Base-by-base conservation (phyloP, 1,284 basidiomycete species). In the Puccinia hordei region DNA sequence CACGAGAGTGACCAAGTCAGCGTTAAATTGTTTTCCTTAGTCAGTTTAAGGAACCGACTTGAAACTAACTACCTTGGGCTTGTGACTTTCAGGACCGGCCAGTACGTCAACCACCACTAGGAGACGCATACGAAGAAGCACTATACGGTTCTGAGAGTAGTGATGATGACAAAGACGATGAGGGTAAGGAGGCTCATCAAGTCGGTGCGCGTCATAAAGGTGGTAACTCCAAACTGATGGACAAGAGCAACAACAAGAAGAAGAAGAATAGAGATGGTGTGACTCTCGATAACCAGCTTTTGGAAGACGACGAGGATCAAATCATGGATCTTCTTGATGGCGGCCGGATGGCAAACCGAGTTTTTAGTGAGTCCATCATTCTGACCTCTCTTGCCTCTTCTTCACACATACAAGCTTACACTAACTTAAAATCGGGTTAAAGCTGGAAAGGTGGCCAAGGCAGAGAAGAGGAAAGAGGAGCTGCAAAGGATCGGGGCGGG, bases 261-360 rank as follows among this genome's bases (percentile, higher is more conserved):
- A 73, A 82, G 80, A 68, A 80, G 82, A 75, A 82, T 81, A 72
- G 79, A 15, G 81, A 68, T 75, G 73, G 4, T 41, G 38, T 4
- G 4, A 12, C 87, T 89, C 41, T 89, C 90, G 22, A 81, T 30
- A 84, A 86, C 24, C 85, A 87, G 22, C 89, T 87, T 84, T 89
- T 99, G 80, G 90, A 93, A 55, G 88, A 93, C 82, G 96, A 98
- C 85, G 91, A 94, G 80, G 94, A 98, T 84, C 92, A 95, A 83
- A 96, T 96, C 0, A 93, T 98, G 90, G 96, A 99, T 87, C 88
- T 99, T 78, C 88, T 99, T 6, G 91, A 94, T 81, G 92, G 94
- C 5, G 57, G 33, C 57, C 85, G 81, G 89, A 91, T 85, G 77
- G 91, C 91, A 22, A 90, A 92, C 41, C 90, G 90, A 71, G 88